A percentile compares a stretch with the other conserved stretches of the same genome.
Conservation (phyloP, 352 stramenopile genomes). For the Phytophthora colocasiae region DNA sequence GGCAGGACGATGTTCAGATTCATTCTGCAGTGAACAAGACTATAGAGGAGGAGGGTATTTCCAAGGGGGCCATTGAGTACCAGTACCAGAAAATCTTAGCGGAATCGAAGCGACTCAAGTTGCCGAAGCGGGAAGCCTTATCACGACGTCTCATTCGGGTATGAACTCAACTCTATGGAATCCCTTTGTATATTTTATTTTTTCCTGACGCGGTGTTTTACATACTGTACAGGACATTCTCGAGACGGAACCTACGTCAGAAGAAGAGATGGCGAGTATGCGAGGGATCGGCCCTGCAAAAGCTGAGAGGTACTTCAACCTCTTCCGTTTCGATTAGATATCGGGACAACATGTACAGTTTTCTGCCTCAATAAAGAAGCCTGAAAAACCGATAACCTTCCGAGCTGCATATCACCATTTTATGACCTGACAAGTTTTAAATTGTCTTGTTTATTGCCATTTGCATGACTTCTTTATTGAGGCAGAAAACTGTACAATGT, state of each 20-base stretch:
- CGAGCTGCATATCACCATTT: too few relatives aligned
- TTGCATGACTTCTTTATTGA: too few relatives aligned
- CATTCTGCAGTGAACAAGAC: not conserved
- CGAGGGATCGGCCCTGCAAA: slow-evolving; percentile 57
- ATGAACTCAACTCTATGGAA: slow-evolving; percentile 2
- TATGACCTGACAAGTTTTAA: too few relatives aligned
- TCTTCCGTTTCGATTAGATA: slow-evolving; percentile 47
- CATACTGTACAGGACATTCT: slow-evolving; percentile 53
- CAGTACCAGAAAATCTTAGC: slow-evolving; percentile 64
- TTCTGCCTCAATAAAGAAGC: too few relatives aligned
- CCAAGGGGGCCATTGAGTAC: slow-evolving; percentile 57
- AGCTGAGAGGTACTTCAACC: slow-evolving; percentile 59
- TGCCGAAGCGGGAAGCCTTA: slow-evolving; percentile 67
- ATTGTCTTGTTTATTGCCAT: too few relatives aligned
- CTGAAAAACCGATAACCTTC: too few relatives aligned
- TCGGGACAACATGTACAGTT: too few relatives aligned
- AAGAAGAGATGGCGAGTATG: slow-evolving; percentile 73
- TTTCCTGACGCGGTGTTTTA: not conserved
- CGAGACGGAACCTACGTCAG: slow-evolving; percentile 39
- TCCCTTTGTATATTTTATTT: not conserved
- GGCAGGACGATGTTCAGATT: slow-evolving; percentile 18
- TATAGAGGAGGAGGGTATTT: slow-evolving; percentile 15
- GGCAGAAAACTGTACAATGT: too few relatives aligned
- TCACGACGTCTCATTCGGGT: slow-evolving; percentile 58
- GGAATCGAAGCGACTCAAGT: slow-evolving; percentile 45